Evolutionary conservation across 106 monocot genomes (phyloP), one percentile per base, ranked within the genome.

Genomic region (Acorus gramineus): DNA sequence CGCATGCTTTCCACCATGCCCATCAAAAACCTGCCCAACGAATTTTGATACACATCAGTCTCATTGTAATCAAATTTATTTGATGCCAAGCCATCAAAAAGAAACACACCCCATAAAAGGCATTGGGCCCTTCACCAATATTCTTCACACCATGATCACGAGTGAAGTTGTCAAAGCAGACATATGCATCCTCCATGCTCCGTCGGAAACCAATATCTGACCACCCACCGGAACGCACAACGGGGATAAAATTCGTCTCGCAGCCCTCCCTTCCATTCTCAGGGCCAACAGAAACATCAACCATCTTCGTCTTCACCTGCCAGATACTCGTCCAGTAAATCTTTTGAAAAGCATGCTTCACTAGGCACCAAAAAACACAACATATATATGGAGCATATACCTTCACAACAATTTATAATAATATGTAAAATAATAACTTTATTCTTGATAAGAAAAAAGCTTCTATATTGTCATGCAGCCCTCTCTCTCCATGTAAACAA

Each of bases 1-100:
- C 57, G 93, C 93, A 74, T 93, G 85, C 70, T 80, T 89, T 74
- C 93, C 93, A 53, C 89, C 89, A 73, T 93, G 93, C 7, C 93
- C 93, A 66, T 93, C 93, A 86, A 93, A 93, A 52, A 93, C 85
- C 93, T 93, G 64, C 14, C 3, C 49, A 66, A 9, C 5, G 4
- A 42, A 42, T 8, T 7, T 42, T 13, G 57, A 13, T 57, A 57
- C 4, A 5, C 28, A 57, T 13, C 3, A n/a, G 3, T n/a, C 5
- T 57, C 5, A 6, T 6, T 13, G 28, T 10, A 57, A 13, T 57
- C 6, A 57, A 57, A 57, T 28, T 28, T 28, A 28, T 28, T 28
- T 28, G 1, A 0, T 28, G 28, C 28, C 28, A 28, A 28, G 28
- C 28, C 28, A 28, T 28, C 28, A 28, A 28, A 28, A 53, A 49